phyloP scores from a whole-genome alignment of 441 rosid species.

The Corymbia citriodora region DNA sequence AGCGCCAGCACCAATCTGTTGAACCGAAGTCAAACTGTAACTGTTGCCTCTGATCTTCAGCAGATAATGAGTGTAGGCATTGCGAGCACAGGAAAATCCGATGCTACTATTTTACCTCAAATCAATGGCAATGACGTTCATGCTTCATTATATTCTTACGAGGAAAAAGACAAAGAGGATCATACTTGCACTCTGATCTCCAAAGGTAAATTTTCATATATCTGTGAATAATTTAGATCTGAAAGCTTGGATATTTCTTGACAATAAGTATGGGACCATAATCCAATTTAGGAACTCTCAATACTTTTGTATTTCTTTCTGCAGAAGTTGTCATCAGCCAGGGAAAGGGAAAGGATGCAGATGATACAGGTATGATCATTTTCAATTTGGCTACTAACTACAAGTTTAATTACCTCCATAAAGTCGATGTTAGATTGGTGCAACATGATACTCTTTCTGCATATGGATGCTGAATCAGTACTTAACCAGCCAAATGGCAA shows the following conservation, averaged over 20 bases:
- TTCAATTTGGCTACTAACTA: neutral
- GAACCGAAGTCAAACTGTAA: slow-evolving; percentile 18
- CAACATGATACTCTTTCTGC: neutral
- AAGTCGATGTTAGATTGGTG: slow-evolving; percentile 3
- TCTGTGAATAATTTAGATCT: neutral
- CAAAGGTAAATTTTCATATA: slow-evolving; percentile 29
- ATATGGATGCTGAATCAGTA: slow-evolving; percentile 27
- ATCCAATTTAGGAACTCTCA: slow-evolving; percentile 21
- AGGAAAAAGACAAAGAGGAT: slow-evolving; percentile 23
- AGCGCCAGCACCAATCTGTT: slow-evolving; percentile 23
- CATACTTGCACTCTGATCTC: slow-evolving; percentile 1
- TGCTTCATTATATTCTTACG: slow-evolving; percentile 20
- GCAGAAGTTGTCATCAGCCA: slow-evolving; percentile 16
- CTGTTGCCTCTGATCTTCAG: slow-evolving; percentile 22
- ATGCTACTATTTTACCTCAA: slow-evolving; percentile 20
- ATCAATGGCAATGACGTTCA: slow-evolving; percentile 7
- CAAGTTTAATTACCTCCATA: neutral
- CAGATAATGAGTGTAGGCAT: slow-evolving; percentile 17
- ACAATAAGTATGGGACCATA: slow-evolving; percentile 26
- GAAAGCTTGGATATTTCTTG: slow-evolving; percentile 17
- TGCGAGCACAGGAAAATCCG: slow-evolving; percentile 18
- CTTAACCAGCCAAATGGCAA: slow-evolving; percentile 13
- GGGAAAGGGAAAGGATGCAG: slow-evolving; percentile 18
- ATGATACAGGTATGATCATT: slow-evolving; percentile 34
- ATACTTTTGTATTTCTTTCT: slow-evolving; percentile 11